Percentiles rank a stretch among this genome's conserved stretches.
Conservation (phyloP, 169 alveolate species). For the Babesia gibsoni region DNA sequence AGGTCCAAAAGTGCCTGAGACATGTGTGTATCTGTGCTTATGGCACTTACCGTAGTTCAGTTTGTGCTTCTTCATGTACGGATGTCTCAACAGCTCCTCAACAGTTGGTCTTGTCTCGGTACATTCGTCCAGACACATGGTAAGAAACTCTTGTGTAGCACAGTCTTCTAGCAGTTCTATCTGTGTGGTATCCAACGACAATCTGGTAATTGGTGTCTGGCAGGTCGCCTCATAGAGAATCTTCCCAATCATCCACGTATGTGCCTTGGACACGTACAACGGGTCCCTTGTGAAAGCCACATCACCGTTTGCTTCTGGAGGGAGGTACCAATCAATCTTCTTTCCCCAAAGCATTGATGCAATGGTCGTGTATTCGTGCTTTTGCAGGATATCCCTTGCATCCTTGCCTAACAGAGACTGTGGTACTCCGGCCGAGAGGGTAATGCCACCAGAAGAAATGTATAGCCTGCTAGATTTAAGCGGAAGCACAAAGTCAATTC, state of each 20-base stretch:
- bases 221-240: constrained; percentile 51
- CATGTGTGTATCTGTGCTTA: background rate
- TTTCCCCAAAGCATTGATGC: constrained; percentile 65
- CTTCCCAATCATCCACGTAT: constrained; percentile 67
- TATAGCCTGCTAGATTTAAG: constrained; percentile 62
- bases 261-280: constrained; percentile 51
- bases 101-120: constrained; percentile 41
- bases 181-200: constrained; percentile 22
- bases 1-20: constrained; percentile 49
- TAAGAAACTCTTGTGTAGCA: constrained; percentile 38
- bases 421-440: constrained; percentile 58
- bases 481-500: constrained; percentile 51
- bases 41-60: constrained; percentile 47
- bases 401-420: constrained; percentile 24
- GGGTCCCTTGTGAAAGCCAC: constrained; percentile 45
- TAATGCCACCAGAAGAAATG: constrained; percentile 46
- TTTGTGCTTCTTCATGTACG: constrained; percentile 39
- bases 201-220: constrained; percentile 23
- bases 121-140: constrained; percentile 26
- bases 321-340: constrained; percentile 60
- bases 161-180: constrained; percentile 54
- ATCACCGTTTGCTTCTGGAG: constrained; percentile 62
- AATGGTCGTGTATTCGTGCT: constrained; percentile 30
- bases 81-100: constrained; percentile 34
- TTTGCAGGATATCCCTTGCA: constrained; percentile 6